These are phyloP conservation scores for Carnegiea gigantea DNA, from an alignment of 179 eudicot genomes.

Conservation along the genomic window DNA sequence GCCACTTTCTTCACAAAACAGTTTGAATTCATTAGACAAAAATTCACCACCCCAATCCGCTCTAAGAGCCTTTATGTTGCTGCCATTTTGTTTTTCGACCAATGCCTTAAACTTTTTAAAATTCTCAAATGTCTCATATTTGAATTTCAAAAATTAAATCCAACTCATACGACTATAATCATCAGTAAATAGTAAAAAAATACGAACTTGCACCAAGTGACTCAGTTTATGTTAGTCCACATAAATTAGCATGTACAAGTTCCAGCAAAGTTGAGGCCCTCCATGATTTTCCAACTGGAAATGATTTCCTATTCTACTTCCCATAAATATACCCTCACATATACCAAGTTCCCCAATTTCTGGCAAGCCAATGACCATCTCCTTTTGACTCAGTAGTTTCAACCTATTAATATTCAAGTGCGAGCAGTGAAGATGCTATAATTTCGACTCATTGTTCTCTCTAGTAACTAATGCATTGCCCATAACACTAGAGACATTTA, in stretches of 20 bases:
- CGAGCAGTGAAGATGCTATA: conserved; percentile 8
- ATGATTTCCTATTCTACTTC: no score
- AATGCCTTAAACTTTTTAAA: not conserved
- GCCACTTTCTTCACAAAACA: not conserved
- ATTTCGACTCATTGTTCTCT: not conserved
- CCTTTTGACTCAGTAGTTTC: no score
- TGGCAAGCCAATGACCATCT: not conserved
- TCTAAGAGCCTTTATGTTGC: not conserved
- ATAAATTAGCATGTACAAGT: not conserved
- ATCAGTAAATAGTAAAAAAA: no score
- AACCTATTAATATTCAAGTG: not conserved
- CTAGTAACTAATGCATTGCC: not conserved
- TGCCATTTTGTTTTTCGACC: not conserved
- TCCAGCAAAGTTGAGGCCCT: no score
- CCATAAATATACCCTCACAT: not conserved
- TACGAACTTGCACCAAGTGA: not conserved
- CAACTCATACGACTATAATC: not conserved
- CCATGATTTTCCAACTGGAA: no score
- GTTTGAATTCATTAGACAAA: not conserved
- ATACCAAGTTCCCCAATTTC: not conserved
- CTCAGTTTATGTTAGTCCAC: not conserved
- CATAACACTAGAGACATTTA: conserved; percentile 6
- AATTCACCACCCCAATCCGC: not conserved
- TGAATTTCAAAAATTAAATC: not conserved
- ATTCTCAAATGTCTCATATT: not conserved